Percentiles rank a stretch among this genome's conserved stretches.
These are phyloP conservation scores for Termitomyces bulborhizus DNA, from an alignment of 768 basidiomycete species.

Conservation along the genomic window DNA sequence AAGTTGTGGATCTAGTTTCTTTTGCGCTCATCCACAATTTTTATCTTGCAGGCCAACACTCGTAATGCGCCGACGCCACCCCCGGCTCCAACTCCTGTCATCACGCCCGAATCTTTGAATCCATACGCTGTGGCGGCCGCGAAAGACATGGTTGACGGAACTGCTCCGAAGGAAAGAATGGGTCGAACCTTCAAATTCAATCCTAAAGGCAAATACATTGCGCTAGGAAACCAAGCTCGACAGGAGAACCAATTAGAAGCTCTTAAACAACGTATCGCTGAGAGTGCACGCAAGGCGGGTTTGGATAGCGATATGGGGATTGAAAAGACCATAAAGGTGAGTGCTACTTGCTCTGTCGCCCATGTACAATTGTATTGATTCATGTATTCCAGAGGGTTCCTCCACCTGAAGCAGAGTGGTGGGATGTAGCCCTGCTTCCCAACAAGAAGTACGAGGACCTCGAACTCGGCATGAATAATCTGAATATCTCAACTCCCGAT, in stretches of 20 bases:
- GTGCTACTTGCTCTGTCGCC: slow-evolving; percentile 13
- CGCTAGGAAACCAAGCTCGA: slow-evolving; percentile 62
- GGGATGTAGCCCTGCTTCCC: slow-evolving; percentile 86
- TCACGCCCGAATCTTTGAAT: slow-evolving; percentile 49
- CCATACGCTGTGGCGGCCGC: slow-evolving; percentile 65
- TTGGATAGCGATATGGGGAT: slow-evolving; percentile 89
- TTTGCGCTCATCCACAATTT: not conserved
- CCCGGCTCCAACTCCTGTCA: slow-evolving; percentile 30
- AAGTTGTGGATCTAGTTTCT: slow-evolving; percentile 8
- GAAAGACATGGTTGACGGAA: slow-evolving; percentile 64
- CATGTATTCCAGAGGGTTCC: slow-evolving; percentile 53
- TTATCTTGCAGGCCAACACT: slow-evolving; percentile 53
- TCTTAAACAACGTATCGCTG: slow-evolving; percentile 88
- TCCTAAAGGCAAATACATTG: slow-evolving; percentile 87
- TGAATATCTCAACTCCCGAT: slow-evolving; percentile 59
- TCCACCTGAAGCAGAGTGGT: slow-evolving; percentile 94
- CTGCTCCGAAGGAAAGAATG: slow-evolving; percentile 63
- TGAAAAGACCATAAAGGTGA: slow-evolving; percentile 83
- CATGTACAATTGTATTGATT: not conserved
- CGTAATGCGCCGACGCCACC: slow-evolving; percentile 69
- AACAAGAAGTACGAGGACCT: slow-evolving; percentile 78
- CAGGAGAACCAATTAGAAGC: slow-evolving; percentile 81
- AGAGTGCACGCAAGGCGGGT: slow-evolving; percentile 89
- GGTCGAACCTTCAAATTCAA: slow-evolving; percentile 81
- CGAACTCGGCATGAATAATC: slow-evolving; percentile 41